A percentile compares a stretch with the other conserved stretches of the same genome.
Evolutionary conservation across 2,329 filamentous ascomycete species (phyloP).

Genomic region (Pyrenochaeta sp.): DNA sequence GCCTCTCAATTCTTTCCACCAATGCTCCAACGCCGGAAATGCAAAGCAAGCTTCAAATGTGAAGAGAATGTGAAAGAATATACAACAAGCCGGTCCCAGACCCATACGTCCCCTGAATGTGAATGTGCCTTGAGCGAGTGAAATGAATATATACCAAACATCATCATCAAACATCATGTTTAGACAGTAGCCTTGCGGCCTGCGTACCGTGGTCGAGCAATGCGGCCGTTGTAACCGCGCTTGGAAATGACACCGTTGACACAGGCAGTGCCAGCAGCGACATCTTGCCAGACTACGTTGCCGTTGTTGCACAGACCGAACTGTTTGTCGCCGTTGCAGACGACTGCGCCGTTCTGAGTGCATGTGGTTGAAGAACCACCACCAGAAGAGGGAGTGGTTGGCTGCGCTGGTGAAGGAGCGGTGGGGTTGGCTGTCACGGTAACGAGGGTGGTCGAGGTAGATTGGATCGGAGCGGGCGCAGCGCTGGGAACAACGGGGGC

Average conservation of each 20-base stretch:
- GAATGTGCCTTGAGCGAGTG: background rate
- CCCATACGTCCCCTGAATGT: background rate
- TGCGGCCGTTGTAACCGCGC: slow-evolving; percentile 41
- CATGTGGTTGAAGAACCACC: slow-evolving; percentile 30
- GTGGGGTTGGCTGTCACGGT: slow-evolving; percentile 33
- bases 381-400: slow-evolving; percentile 20
- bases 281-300: slow-evolving; percentile 50
- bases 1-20: background rate
- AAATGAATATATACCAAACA: background rate
- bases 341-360: slow-evolving; percentile 46
- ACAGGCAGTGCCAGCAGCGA: slow-evolving; percentile 57
- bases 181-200: slow-evolving; percentile 5
- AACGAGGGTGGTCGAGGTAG: slow-evolving; percentile 41
- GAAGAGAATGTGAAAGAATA: slow-evolving; percentile 3
- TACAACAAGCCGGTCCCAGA: slow-evolving; percentile 5
- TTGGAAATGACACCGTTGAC: slow-evolving; percentile 51
- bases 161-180: slow-evolving; percentile 1
- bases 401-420: slow-evolving; percentile 18
- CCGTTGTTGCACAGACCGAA: slow-evolving; percentile 57
- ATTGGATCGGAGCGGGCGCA: slow-evolving; percentile 14
- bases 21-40: background rate
- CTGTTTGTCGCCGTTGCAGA: slow-evolving; percentile 52
- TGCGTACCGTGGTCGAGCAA: slow-evolving; percentile 34
- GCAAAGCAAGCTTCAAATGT: background rate
- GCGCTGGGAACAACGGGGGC: slow-evolving; percentile 18